Evolutionary conservation across 805 yeast species (phyloP), one percentile per base, ranked within the genome.

Genomic region (Candida boidinii): DNA sequence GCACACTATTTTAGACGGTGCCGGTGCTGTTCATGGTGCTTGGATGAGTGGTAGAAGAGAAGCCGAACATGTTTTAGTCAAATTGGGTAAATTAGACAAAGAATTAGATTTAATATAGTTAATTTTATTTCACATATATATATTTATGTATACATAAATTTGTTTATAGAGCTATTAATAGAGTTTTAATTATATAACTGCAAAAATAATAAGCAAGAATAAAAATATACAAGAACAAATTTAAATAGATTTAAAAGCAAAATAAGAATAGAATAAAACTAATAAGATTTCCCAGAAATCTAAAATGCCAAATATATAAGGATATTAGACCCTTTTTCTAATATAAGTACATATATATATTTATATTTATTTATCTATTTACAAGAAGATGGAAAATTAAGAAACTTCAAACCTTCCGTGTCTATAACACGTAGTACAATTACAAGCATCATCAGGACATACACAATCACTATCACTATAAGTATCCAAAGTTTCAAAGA

Each of bases 1-100:
- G 49, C 95, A 87, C 52, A 81, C 95, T 0, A 73, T 76, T 16
- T 58, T 73, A 43, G 95, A 85, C 43, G 95, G 94, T 7, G 81
- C 86, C 12, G 96, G 96, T 0, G 87, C 95, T 44, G 92, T 81
- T 5, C 94, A 87, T 51, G 96, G 95, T 0, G 95, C 95, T 0
- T 85, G 84, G 74, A 61, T 64, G 39, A 79, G 90, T 46, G 96
- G 60, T 2, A 38, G 33, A 17, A 39, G 58, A n/a, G 60, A 55
- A 36, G 53, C 58, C 1, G 29, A 38, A n/a, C 29, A 39, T 26
- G 36, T 54, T 12, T 23, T 54, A 13, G 33, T 35, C 3, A 42
- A 40, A 26, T 18, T 48, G 14, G 52, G 53, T 10, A 23, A 41
- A 2, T 39, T 48, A 9, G 45, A 44, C 19, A 39, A 41, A 6